A percentile compares a stretch with the other conserved stretches of the same genome.
phyloP scores from a whole-genome alignment of 31 red algal genomes.

The Bonnemaisonia californica region DNA sequence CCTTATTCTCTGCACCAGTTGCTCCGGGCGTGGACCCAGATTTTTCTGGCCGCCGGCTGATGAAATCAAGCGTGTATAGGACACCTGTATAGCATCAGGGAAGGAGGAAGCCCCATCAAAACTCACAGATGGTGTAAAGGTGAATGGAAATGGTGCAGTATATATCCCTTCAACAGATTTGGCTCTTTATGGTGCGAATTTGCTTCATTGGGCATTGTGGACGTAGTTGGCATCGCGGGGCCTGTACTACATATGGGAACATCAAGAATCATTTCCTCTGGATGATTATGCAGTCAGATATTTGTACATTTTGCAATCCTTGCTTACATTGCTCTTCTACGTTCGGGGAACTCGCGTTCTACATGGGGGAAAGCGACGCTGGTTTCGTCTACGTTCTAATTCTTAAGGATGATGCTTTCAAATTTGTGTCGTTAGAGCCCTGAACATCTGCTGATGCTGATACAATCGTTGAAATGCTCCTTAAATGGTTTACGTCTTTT shows the following conservation, averaged over 20 bases:
- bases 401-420: slow-evolving; percentile 6
- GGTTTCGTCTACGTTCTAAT: not conserved
- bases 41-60: not conserved
- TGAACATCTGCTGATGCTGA: not conserved
- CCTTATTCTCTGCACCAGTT: not conserved
- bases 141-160: not conserved
- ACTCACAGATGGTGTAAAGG: not conserved
- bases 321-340: slow-evolving; percentile 8
- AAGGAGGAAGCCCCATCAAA: not conserved
- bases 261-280: not conserved
- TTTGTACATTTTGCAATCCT: not conserved
- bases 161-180: not conserved
- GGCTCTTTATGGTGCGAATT: not conserved
- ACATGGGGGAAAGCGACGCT: not conserved
- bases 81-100: not conserved
- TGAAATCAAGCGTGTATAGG: not conserved
- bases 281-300: not conserved
- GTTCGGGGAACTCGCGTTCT: not conserved
- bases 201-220: not conserved
- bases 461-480: not conserved
- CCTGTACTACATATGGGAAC: not conserved
- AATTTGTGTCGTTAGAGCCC: not conserved
- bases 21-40: not conserved
- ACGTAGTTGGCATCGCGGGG: not conserved
- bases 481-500: not conserved